A percentile compares a stretch with the other conserved stretches of the same genome.
Conservation (phyloP, 2,329 filamentous ascomycete species). For the Drechslerella coelobrocha region DNA sequence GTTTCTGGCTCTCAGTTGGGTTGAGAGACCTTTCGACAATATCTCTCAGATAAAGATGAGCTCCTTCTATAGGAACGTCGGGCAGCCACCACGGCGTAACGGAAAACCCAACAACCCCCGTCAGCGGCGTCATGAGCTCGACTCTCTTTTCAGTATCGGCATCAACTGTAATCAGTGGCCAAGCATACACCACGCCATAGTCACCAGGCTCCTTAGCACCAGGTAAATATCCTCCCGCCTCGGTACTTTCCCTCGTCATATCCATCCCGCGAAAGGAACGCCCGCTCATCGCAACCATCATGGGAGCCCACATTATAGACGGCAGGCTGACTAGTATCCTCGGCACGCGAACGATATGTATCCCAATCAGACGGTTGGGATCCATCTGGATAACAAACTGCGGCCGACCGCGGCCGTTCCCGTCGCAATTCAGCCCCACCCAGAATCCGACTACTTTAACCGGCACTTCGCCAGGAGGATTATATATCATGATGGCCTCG, state of each 20-base stretch:
- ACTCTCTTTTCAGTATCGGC: neutral
- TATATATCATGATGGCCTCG: constrained; percentile 21
- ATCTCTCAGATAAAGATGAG: constrained; percentile 10
- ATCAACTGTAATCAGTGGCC: neutral
- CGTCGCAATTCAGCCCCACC: neutral
- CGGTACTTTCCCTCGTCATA: neutral
- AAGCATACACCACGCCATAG: neutral
- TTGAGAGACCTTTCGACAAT: constrained; percentile 9
- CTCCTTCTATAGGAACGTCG: neutral
- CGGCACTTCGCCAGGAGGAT: constrained; percentile 4
- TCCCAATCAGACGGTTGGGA: neutral
- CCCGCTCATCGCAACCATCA: no score
- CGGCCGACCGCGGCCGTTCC: neutral
- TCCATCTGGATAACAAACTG: constrained; percentile 11
- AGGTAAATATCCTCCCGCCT: neutral
- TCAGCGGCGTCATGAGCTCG: neutral
- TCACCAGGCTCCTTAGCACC: neutral
- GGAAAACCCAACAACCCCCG: neutral
- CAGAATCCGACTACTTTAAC: constrained; percentile 14
- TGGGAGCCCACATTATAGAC: no score
- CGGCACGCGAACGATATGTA: neutral
- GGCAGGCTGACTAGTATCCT: neutral
- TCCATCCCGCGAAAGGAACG: constrained; percentile 2
- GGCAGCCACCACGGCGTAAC: constrained; percentile 20
- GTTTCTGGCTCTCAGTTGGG: neutral